Percentiles rank a stretch among this genome's conserved stretches.
These are phyloP conservation scores for Coniella vitis DNA, from an alignment of 2,329 filamentous ascomycete genomes.

Conservation along the genomic window DNA sequence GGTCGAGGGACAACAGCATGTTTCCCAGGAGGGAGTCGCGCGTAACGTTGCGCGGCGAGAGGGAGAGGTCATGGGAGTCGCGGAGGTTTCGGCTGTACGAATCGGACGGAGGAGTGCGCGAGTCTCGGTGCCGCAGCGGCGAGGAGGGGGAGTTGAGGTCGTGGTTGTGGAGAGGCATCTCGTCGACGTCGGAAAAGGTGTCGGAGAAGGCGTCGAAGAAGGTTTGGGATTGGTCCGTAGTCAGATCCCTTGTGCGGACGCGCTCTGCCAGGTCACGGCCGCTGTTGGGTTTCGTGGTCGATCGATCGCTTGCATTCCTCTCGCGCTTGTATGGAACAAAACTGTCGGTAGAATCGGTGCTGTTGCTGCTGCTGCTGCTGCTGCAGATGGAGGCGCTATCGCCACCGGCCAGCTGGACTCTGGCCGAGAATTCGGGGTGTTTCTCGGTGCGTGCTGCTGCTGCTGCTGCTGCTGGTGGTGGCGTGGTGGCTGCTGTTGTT, in stretches of 20 bases:
- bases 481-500: conserved; percentile 15
- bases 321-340: conserved; percentile 3
- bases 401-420: conserved; percentile 15
- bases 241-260: conserved; percentile 18
- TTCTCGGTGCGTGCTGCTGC: conserved; percentile 10
- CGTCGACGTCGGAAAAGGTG: conserved; percentile 29
- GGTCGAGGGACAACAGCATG: conserved; percentile 89
- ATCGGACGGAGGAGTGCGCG: conserved; percentile 20
- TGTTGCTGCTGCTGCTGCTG: conserved; percentile 8
- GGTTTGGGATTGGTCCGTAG: conserved; percentile 21
- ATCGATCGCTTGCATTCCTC: conserved; percentile 11
- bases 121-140: conserved; percentile 21
- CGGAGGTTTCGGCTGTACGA: conserved; percentile 28
- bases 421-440: conserved; percentile 22
- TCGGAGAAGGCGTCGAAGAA: conserved; percentile 32
- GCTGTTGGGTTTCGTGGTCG: conserved; percentile 4
- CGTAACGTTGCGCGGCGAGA: conserved; percentile 68
- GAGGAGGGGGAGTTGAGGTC: too few relatives aligned
- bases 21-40: conserved; percentile 92
- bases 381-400: conserved; percentile 23
- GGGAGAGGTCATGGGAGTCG: conserved; percentile 80
- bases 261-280: conserved; percentile 2
- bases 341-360: conserved; percentile 5
- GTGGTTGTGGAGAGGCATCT: conserved; percentile 2
- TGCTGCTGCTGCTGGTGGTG: not conserved